Percentiles rank a stretch among this genome's conserved stretches.
Conservation (phyloP, 2,329 filamentous ascomycete genomes). For the Hortaea werneckii region DNA sequence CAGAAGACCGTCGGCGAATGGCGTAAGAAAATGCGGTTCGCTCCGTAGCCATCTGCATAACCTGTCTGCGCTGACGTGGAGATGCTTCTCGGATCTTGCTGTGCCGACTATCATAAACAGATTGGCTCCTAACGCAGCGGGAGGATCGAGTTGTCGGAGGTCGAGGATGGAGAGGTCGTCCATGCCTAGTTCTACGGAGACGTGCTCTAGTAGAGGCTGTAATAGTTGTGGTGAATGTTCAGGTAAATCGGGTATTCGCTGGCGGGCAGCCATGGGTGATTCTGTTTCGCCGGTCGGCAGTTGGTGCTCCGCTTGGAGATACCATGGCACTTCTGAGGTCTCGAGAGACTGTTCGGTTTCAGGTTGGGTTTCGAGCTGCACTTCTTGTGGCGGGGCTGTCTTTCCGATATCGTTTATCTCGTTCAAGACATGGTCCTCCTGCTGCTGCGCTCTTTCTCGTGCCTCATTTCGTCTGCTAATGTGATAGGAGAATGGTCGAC, state of each 20-base stretch:
- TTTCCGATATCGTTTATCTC: slow-evolving; percentile 12
- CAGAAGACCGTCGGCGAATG: slow-evolving; percentile 76
- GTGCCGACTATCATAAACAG: slow-evolving; percentile 89
- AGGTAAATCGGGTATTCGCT: slow-evolving; percentile 55
- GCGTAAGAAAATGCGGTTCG: slow-evolving; percentile 55
- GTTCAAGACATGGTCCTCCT: slow-evolving; percentile 12
- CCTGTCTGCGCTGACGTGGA: slow-evolving; percentile 85
- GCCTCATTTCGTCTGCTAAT: slow-evolving; percentile 11
- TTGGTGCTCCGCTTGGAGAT: slow-evolving; percentile 58
- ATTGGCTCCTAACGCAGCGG: slow-evolving; percentile 76
- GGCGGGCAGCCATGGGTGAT: slow-evolving; percentile 40
- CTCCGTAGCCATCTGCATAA: slow-evolving; percentile 76
- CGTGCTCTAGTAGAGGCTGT: slow-evolving; percentile 61
- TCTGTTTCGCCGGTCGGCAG: slow-evolving; percentile 28
- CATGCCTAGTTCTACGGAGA: slow-evolving; percentile 75
- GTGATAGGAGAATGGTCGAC: slow-evolving; percentile 14
- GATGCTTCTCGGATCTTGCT: slow-evolving; percentile 81
- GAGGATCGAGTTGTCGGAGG: slow-evolving; percentile 72
- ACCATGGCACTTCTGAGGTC: slow-evolving; percentile 48
- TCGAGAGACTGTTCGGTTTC: background rate
- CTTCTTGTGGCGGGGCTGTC: background rate
- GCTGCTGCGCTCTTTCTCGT: slow-evolving; percentile 9
- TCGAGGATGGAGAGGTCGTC: slow-evolving; percentile 75
- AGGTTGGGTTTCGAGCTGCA: background rate
- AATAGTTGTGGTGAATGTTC: slow-evolving; percentile 61